Evolutionary conservation across 495 filamentous ascomycete genomes (phyloP).

Genomic region (Aspergillus ellipticus): DNA sequence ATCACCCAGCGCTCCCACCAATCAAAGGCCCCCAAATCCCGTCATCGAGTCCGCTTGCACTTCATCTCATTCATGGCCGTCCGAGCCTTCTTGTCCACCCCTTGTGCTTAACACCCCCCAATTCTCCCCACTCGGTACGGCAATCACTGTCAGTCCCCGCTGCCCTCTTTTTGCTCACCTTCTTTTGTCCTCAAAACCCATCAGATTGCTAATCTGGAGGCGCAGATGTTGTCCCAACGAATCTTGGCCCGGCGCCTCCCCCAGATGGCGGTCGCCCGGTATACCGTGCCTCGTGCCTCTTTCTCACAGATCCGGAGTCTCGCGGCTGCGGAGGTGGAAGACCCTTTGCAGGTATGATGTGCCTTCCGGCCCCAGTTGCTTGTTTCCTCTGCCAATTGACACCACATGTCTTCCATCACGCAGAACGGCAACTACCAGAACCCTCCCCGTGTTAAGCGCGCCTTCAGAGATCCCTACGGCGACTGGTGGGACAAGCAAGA

Average conservation of each 20-base stretch:
- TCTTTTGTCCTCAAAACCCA: not conserved
- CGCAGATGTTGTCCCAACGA: conserved; percentile 65
- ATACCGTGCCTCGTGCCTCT: conserved; percentile 51
- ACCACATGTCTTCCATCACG: not conserved
- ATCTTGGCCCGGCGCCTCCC: conserved; percentile 49
- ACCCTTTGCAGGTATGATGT: conserved; percentile 69
- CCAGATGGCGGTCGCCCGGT: conserved; percentile 40
- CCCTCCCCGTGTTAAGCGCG: conserved; percentile 76
- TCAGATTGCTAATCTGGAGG: conserved; percentile 14
- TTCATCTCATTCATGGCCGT: conserved; percentile 20
- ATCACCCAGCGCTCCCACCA: conserved; percentile 18
- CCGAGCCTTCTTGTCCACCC: conserved; percentile 13
- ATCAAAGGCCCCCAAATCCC: conserved; percentile 28
- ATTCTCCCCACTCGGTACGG: conserved; percentile 28
- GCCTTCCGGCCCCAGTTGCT: conserved; percentile 4
- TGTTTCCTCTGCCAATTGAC: conserved; percentile 14
- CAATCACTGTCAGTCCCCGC: conserved; percentile 21
- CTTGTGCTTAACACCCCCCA: conserved; percentile 9
- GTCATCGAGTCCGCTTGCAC: conserved; percentile 29
- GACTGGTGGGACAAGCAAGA: conserved; percentile 99
- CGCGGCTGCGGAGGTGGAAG: conserved; percentile 60
- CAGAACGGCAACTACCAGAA: conserved; percentile 94
- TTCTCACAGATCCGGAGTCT: conserved; percentile 50
- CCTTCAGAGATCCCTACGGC: conserved; percentile 85
- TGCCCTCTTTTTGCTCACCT: not conserved